Evolutionary conservation across 1,284 basidiomycete species (phyloP), one percentile per base, ranked within the genome.

Genomic region (Apiotrichum sp.): DNA sequence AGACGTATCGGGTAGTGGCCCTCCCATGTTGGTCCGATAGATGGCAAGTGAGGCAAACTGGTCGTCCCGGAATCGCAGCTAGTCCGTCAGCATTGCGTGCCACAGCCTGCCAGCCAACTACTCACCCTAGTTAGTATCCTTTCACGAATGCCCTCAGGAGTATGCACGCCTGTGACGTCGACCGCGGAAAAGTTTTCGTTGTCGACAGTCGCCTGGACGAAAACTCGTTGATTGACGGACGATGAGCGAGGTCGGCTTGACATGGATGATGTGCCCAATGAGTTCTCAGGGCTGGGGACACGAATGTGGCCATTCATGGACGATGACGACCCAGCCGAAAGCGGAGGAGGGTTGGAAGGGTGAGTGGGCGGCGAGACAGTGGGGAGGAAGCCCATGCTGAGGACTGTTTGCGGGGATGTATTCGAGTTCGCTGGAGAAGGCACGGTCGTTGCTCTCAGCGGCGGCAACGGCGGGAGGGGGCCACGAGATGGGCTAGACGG

Each of bases 41-140:
- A 95, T 86, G n/a, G 86, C 83, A 68, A 86, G 85, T 33, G 81
- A 83, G 4, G 80, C 70, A 67, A 87, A 85, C 61, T 90, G 88
- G 63, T 91, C 89, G 61, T 93, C 90, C 34, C 82, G 81, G 53
- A 95, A 89, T 66, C 86, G 85, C 55, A 93, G 78, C 88, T 93
- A 48, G 14, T 52, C 16, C 54, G 35, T 6, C 4, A 9, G 33
- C 47, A 7, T 33, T n/a, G 36, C 33, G 51, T 5, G 41, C 8
- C 29, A 49, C 36, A 43, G 9, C 29, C 6, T n/a, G 14, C 3
- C 8, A 4, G 5, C 10, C 3, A 8, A 31, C 3, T 31, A 75
- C 80, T 62, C 58, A 90, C 89, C 80, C 88, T 89, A 56, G 84
- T 83, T 65, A 91, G 89, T 29, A 95, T 87, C 53, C 85, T 82